Base-by-base conservation (phyloP, 2,329 filamentous ascomycete genomes). In the Exophiala xenobiotica region DNA sequence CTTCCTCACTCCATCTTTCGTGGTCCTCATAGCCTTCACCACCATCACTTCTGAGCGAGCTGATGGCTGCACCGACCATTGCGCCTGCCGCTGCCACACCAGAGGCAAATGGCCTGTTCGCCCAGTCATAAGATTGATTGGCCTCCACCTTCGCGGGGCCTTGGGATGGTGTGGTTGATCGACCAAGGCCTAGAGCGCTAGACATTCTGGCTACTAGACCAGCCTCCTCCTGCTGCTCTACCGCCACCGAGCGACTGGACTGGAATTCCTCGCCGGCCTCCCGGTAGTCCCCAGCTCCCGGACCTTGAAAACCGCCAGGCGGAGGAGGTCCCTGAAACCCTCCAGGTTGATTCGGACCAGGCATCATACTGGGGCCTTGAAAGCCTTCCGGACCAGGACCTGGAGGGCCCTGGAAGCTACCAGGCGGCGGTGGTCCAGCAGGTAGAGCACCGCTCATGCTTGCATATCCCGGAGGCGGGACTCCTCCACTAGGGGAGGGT, bases 1-100 rank as follows among this genome's bases (percentile, higher is more conserved):
- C 88, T 72, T 96, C 91, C 68, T 96, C 90, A 11, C 87, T 90
- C 92, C 92, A 96, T 46, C 89, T 84, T 67, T 89, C 87, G 70
- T 93, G 89, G 68, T 96, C 92, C 58, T 83, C 85, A 67, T 87
- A 93, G 45, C 86, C 86, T 56, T 82, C 80, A 65, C 83, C 85
- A 65, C 91, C 88, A 65, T 95, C 90, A 67, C 96, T 88, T 49
- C 87, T 81, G 59, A 95, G 93, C 12, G 88, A 85, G 47, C 86
- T 86, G 60, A 96, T 75, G 20, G 90, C 90, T 56, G 86, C 90
- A 35, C 90, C 90, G 55, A 95, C 82, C 41, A 81, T 88, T 14
- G 88, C 87, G 11, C 90, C 88, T 0, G 90, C 90, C 7, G 90
- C 90, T 19, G 89, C 87, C 58, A 95, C 79, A 12, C 90, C 88